phyloP scores from a whole-genome alignment of 2,329 filamentous ascomycete genomes.

The Elsinoe ampelina region DNA sequence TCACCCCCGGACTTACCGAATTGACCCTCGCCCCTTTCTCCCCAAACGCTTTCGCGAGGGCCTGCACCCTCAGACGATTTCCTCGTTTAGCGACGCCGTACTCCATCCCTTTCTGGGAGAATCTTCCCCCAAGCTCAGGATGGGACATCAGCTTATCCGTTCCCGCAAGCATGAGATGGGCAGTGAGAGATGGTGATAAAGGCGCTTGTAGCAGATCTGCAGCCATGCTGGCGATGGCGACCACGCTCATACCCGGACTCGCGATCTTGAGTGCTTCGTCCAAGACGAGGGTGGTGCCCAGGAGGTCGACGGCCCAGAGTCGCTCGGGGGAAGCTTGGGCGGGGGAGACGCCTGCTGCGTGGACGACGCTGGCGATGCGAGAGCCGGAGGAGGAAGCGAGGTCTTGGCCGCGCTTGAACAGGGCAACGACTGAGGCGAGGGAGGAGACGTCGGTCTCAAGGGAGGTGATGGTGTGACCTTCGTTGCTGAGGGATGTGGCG shows the following conservation, averaged over 20 bases:
- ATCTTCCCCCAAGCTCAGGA: not conserved
- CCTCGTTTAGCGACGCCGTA: constrained; percentile 1
- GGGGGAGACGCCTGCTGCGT: not conserved
- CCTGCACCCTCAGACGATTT: not conserved
- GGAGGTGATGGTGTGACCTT: constrained; percentile 7
- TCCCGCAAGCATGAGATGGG: not conserved
- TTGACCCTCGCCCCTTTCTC: constrained; percentile 6
- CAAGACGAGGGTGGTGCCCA: not conserved
- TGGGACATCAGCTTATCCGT: not conserved
- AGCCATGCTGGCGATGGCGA: not conserved
- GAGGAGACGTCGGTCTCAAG: not conserved
- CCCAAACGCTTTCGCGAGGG: not conserved
- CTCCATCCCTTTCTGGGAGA: not conserved
- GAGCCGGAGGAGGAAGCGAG: not conserved
- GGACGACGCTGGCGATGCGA: not conserved
- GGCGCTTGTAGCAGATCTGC: not conserved
- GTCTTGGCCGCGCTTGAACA: not conserved
- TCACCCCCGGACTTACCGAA: not conserved
- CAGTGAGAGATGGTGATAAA: not conserved
- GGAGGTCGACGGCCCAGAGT: not conserved
- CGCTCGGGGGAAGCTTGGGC: not conserved
- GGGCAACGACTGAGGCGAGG: not conserved
- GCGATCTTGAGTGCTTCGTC: not conserved
- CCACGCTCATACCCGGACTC: not conserved
- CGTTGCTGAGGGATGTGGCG: not conserved